Evolutionary conservation across 2,329 filamentous ascomycete genomes (phyloP), one percentile per base, ranked within the genome.

Genomic region (Neofusicoccum kwambonambiense): DNA sequence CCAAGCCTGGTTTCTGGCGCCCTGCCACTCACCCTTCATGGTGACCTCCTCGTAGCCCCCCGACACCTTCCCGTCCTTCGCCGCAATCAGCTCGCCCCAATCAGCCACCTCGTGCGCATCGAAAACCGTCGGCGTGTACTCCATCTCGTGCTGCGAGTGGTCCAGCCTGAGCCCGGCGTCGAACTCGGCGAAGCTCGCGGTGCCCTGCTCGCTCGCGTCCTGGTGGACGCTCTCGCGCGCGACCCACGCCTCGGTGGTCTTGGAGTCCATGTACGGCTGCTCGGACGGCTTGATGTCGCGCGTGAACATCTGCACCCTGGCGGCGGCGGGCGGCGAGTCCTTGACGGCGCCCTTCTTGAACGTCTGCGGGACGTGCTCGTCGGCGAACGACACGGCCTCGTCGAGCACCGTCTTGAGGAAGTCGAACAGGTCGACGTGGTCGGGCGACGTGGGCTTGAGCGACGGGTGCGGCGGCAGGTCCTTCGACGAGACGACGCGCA

Each of bases 141-240:
- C 80, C 62, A 77, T 76, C 75, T 90, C 87, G 52, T 86, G 80
- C 70, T 79, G 75, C 42, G 81, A 83, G 72, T 89, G 87, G 42
- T 84, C 75, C 42, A 84, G 80, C 69, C 87, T 85, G 73, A 92
- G 83, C 68, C 81, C 82, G 39, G 74, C 74, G 42, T 83, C 80
- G 73, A 92, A 90, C 74, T 92, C 89, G 0, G 77, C 78, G 84
- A 87, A 91, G 51, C 73, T 79, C 9, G 88, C 89, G 0, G 87
- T 87, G 8, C 85, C 83, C 27, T 70, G 70, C 44, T 76, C 77
- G 17, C 79, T 76, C 5, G 75, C 77, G 70, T 89, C 82, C 65
- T 79, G 78, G 73, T 92, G 90, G 47, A 84, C 76, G 72, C 87
- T 90, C 50, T 82, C 82, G 64, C 90, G 83, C 45, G 85, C 85